Evolutionary conservation across 176 grass and related monocot species (phyloP), one percentile per base, ranked within the genome.

Genomic region (Panicum miliaceum): DNA sequence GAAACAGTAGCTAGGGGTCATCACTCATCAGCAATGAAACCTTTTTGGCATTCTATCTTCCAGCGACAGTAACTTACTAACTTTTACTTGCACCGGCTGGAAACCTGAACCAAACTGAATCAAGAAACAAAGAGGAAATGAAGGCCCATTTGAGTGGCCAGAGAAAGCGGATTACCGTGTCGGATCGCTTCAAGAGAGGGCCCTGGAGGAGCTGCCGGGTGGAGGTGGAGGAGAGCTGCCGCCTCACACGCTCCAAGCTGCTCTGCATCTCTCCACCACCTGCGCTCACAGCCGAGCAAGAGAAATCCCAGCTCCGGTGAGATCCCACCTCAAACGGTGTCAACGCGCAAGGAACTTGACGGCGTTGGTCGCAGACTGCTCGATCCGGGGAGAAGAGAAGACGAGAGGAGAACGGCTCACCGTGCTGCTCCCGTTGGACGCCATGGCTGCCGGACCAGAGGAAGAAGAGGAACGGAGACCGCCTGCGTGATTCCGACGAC

Each of bases 181-280:
- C 94, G 42, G 92, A 94, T 82, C 88, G 84, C 86, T 92, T 97
- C 71, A 98, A 40, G 74, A 95, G 91, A n/a, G 96, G 96, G 23
- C 96, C 96, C 77, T 98, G 91, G 40, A 98, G 93, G 70, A 95
- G 88, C 45, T 88, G 90, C 9, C 89, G 89, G 32, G 83, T 94
- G 34, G 91, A 90, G 43, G 87, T 88, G 36, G 93, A 93, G 2
- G 91, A 81, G 25, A 98, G 96, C 83, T 98, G 93, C 64, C 76
- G 82, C 87, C 90, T 92, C 32, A 94, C 94, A 87, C 88, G 85
- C 56, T 95, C 87, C 87, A 98, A 93, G 91, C 93, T 98, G 82
- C 83, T 90, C 85, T 92, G 91, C 73, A 94, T 87, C 78, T 90
- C 86, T 25, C 81, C 37, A 89, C 87, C 83, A 79, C 84, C 93